Conservation (phyloP, 106 monocot species). For the Dendrobium huoshanense region DNA sequence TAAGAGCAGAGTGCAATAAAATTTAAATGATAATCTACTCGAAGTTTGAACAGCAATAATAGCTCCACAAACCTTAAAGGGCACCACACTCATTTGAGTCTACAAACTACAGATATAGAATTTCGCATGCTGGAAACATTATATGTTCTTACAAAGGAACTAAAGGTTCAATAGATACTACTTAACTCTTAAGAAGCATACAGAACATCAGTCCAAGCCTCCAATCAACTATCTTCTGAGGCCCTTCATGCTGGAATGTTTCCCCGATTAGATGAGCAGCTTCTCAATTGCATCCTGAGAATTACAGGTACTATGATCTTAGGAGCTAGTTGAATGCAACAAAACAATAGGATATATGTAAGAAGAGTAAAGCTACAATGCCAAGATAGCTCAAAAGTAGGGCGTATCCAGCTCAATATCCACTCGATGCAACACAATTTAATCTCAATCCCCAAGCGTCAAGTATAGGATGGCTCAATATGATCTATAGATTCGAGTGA, state of each 20-base stretch:
- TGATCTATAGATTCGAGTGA: too few species aligned
- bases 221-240: constrained; percentile 13
- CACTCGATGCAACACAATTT: too few species aligned
- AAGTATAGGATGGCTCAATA: too few species aligned
- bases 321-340: background rate
- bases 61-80: background rate
- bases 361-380: too few species aligned
- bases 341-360: too few species aligned
- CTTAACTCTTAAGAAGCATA: background rate
- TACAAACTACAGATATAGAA: background rate
- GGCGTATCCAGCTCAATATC: too few species aligned
- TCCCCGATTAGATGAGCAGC: constrained; percentile 42
- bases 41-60: background rate
- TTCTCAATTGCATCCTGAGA: constrained; percentile 77
- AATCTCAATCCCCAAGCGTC: too few species aligned
- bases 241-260: constrained; percentile 32
- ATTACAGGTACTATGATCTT: background rate
- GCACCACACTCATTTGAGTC: background rate
- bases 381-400: too few species aligned
- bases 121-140: background rate
- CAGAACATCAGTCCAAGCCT: constrained; percentile 34
- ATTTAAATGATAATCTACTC: background rate
- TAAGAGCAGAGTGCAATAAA: background rate
- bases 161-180: background rate
- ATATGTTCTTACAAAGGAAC: background rate